Conservation (phyloP, 129 eudicot species). For the Centrapalus pauciflorus region DNA sequence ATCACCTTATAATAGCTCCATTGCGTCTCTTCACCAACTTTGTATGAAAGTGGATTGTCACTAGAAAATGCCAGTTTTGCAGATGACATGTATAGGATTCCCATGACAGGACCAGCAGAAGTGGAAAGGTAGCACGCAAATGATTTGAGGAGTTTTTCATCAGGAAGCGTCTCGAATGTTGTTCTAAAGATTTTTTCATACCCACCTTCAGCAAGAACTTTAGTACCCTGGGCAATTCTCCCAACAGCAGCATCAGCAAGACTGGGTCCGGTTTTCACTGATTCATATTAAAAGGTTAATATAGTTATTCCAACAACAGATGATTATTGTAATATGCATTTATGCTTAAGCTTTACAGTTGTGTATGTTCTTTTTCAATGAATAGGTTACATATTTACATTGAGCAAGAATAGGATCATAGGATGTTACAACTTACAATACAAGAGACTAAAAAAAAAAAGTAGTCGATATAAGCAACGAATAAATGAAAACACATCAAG, state of each 20-base stretch:
- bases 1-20: slow-evolving; percentile 91
- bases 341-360: neutral
- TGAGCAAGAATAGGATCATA: neutral
- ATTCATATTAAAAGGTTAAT: neutral
- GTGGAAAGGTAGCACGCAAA: slow-evolving; percentile 93
- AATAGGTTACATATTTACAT: neutral
- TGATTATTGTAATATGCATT: neutral
- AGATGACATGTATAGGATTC: slow-evolving; percentile 70
- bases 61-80: slow-evolving; percentile 88
- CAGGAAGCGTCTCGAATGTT: slow-evolving; percentile 83
- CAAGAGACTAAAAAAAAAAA: neutral
- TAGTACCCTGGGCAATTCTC: slow-evolving; percentile 87
- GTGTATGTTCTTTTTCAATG: neutral
- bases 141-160: slow-evolving; percentile 62
- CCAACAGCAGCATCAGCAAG: slow-evolving; percentile 91
- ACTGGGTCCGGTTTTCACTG: slow-evolving; percentile 95
- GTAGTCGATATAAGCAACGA: too few relatives aligned
- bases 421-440: neutral
- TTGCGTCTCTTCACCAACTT: slow-evolving; percentile 62
- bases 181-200: slow-evolving; percentile 80
- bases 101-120: slow-evolving; percentile 96
- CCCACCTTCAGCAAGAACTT: slow-evolving; percentile 92
- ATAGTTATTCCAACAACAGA: neutral
- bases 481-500: neutral
- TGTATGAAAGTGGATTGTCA: slow-evolving; percentile 89